Evolutionary conservation across 2,329 filamentous ascomycete species (phyloP), one percentile per base, ranked within the genome.

Genomic region (Cucurbitaria berberidis): DNA sequence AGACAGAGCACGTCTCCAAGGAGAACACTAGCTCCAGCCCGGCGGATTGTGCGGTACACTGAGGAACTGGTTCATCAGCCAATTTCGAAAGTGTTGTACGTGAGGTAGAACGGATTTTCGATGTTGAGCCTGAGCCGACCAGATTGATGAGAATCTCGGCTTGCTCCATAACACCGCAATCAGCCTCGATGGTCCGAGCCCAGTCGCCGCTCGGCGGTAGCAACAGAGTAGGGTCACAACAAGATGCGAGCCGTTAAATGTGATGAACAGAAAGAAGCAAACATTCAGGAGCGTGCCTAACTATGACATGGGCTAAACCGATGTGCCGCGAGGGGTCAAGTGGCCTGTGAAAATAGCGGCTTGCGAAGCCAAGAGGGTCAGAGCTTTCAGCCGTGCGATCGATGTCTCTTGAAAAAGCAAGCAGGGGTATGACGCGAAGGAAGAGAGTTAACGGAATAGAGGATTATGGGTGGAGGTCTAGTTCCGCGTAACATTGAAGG

Each of bases 201-300:
- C 40, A 45, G 39, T 51, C 29, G 45, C 48, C 32, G 24, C 35
- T 36, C 42, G 32, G 39, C 38, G 48, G 36, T 27, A 49, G 41
- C 18, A 15, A 42, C 18, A 29, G 30, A 39, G 46, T 51, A 39
- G 48, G 38, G 32, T 53, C 34, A 30, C 39, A 22, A 41, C 35
- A 18, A 30, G 46, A 35, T 26, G 22, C 32, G 45, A 45, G 45
- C 42, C 26, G 52, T 26, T 32, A 34, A 32, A 42, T 34, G 43
- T 30, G 39, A 55, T 43, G 18, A 46, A 51, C 55, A 48, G 24
- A 21, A 51, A 60, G 58, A 62, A 52, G 57, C 51, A 60, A 57
- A 48, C 45, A 50, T 53, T 49, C 50, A 53, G 40, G 36, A 42
- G 42, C 18, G 41, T 29, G 39, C 43, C 16, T 41, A n/a, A 42